Evolutionary conservation across 352 stramenopile genomes (phyloP).

Genomic region (Globisporangium camurandrum): DNA sequence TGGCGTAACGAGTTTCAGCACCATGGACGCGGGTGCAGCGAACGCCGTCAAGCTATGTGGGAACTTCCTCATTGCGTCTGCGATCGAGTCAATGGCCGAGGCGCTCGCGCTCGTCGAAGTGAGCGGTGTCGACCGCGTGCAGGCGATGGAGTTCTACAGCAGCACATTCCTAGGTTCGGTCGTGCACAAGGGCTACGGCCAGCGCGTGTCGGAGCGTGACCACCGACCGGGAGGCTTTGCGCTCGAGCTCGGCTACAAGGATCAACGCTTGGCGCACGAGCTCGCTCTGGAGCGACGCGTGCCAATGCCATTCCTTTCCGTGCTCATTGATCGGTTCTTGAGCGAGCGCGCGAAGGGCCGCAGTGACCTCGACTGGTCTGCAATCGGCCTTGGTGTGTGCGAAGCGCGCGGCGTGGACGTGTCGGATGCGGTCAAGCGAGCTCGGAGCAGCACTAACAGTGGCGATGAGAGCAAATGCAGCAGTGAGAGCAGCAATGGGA

Average conservation of each 20-base stretch:
- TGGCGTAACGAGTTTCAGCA: constrained; percentile 42
- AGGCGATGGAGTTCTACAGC: constrained; percentile 73
- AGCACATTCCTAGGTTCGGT: constrained; percentile 76
- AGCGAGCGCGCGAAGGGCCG: constrained; percentile 50
- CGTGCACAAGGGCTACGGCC: constrained; percentile 75
- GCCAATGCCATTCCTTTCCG: constrained; percentile 74
- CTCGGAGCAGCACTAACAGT: constrained; percentile 7
- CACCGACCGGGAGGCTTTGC: constrained; percentile 66
- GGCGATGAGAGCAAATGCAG: neutral
- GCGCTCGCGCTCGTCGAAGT: constrained; percentile 56
- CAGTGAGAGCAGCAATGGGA: too few relatives aligned
- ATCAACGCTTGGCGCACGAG: constrained; percentile 52
- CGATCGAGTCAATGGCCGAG: constrained; percentile 78
- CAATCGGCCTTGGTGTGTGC: constrained; percentile 50
- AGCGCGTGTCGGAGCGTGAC: constrained; percentile 68
- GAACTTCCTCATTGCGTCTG: constrained; percentile 73
- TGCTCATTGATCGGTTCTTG: constrained; percentile 63
- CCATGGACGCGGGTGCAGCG: constrained; percentile 43
- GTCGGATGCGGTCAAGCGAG: constrained; percentile 22
- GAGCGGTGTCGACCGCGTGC: constrained; percentile 61
- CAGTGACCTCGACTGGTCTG: constrained; percentile 68
- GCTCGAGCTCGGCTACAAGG: constrained; percentile 68
- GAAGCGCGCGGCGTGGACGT: constrained; percentile 58
- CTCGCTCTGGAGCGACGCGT: constrained; percentile 41
- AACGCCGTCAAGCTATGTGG: constrained; percentile 77